Evolutionary conservation across 202 grass and related monocot species (phyloP), one percentile per base, ranked within the genome.

Genomic region (Brachypodium distachyon): DNA sequence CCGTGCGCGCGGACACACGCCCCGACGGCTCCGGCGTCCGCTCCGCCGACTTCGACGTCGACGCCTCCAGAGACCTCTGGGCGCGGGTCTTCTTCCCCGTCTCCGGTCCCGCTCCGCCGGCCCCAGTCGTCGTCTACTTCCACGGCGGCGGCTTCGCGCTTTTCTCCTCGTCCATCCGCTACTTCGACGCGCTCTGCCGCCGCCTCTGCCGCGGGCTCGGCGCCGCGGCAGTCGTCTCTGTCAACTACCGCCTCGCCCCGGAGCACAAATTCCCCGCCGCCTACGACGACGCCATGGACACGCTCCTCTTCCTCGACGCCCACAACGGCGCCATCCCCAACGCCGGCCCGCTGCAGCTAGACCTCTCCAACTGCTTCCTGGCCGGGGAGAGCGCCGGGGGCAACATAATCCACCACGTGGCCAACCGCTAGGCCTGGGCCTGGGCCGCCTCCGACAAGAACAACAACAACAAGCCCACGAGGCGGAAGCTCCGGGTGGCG

Each of bases 71-170:
- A 1, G 47, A 33, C 43, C 27, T 87, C 43, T 90, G 73, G 48
- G 80, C 80, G 65, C 90, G 90, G 52, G 70, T 93, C 37, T 93
- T 85, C 55, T 17, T 34, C 5, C 59, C 69, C 39, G n/a, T 48
- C 25, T 18, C 72, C 3, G n/a, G 41, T 2, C 3, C n/a, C n/a
- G n/a, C n/a, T n/a, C n/a, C 10, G 18, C 69, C 28, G 47, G 32
- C 79, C 2, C 90, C 87, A 9, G 59, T 87, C 17, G n/a, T 92
- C 70, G 84, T 93, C 0, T 90, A 79, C 81, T 93, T 77, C 84
- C 90, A 93, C 67, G 90, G 81, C 53, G 90, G 90, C 14, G 90
- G 84, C 9, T 93, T 93, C 75, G 82, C 73, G 67, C 83, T 90
- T 46, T 83, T 85, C 77, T 90, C 90, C 12, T 50, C 87, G 25